Conservation (phyloP, 257 asterid species). For the Solanum acaule region DNA sequence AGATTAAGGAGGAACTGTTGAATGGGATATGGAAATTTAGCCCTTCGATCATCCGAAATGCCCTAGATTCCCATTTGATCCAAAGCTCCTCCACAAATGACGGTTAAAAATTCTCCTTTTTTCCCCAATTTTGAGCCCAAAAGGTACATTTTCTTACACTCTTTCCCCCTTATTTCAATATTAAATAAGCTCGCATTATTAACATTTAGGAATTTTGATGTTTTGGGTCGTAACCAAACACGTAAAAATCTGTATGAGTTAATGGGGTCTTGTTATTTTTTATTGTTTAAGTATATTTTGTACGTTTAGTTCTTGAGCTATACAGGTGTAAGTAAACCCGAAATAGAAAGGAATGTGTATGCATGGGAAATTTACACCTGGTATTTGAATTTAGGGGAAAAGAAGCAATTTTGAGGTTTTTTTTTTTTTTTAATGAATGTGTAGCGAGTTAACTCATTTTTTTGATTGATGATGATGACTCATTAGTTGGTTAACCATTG, state of each 20-base stretch:
- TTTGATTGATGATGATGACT: not conserved
- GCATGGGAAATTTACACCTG: constrained; percentile 1
- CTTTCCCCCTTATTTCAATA: not conserved
- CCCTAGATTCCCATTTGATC: constrained; percentile 10
- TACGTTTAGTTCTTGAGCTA: not conserved
- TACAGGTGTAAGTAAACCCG: constrained; percentile 34
- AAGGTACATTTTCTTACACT: constrained; percentile 10
- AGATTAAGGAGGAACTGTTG: constrained; percentile 13
- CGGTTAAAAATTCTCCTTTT: constrained; percentile 10
- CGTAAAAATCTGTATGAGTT: not conserved
- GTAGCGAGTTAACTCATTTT: not conserved
- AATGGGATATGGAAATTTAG: not conserved
- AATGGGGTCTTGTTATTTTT: not conserved
- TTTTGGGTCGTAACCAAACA: not conserved
- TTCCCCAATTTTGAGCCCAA: constrained; percentile 19
- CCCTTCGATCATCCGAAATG: constrained; percentile 18
- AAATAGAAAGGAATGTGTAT: constrained; percentile 7
- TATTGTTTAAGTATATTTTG: not conserved
- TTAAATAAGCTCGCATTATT: not conserved
- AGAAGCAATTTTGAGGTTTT: not conserved
- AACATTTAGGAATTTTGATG: not conserved
- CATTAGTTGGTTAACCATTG: not conserved
- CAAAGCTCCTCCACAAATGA: constrained; percentile 17
- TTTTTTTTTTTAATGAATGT: not conserved
- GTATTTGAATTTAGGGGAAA: not conserved